Evolutionary conservation across 1,139 yeast genomes (phyloP), one percentile per base, ranked within the genome.

Genomic region (Saccharomyces hybrid): DNA sequence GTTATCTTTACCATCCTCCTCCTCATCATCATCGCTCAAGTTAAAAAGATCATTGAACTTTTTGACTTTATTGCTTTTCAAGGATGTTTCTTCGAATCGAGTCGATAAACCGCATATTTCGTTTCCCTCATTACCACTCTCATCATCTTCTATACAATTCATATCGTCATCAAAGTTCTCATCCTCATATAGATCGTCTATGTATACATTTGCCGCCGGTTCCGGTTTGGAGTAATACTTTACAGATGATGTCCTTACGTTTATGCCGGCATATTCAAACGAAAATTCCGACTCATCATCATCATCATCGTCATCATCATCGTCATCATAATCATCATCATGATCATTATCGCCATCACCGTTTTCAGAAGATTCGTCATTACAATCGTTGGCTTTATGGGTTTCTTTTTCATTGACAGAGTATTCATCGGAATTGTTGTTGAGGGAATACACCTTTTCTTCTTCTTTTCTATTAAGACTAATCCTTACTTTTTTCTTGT

Each of bases 241-340:
- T 9, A 82, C 79, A 0, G 87, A 82, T 0, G 83, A 76, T 57
- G 83, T 83, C 61, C 88, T 69, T 2, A 87, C 88, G 25, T 81
- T 80, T 7, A 65, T 50, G 14, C 73, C 73, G 55, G 79, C 82
- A 54, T 76, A 73, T 48, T 82, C 84, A 62, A 83, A 83, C 0
- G 87, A 82, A 62, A 83, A 83, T 55, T 77, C 80, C 0, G 82
- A 77, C 1, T 77, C 71, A 7, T 71, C 61, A 41, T 61, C 67
- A 9, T 64, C 62, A 13, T 59, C 62, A 2, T 61, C 61, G 6
- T 57, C 62, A 20, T 55, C 56, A 14, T 53, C 57, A 11, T 58
- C 58, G n/a, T 59, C 58, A 27, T 59, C 58, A 27, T 32, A 20
- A 8, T 47, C 52, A 11, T 42, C 32, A 25, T 49, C 25, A 23